These are phyloP conservation scores for Lipomyces kockii DNA, from an alignment of 805 yeast species.

Conservation along the genomic window DNA sequence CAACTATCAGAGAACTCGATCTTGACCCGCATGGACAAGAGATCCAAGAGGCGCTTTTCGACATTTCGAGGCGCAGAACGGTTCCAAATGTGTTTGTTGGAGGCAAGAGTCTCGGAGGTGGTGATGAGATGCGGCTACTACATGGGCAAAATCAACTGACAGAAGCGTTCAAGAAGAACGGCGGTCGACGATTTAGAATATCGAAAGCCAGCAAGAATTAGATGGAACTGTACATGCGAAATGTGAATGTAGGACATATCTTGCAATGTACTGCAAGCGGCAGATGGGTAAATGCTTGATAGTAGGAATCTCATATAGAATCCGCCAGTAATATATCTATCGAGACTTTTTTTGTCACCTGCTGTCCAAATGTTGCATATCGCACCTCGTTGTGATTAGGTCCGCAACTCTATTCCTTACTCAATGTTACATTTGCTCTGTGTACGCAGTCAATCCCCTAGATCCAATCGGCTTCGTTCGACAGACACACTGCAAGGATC, in stretches of 20 bases:
- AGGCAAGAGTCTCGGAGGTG: conserved; percentile 82
- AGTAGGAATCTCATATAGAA: neutral
- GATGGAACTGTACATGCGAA: neutral
- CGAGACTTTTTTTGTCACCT: too few relatives aligned
- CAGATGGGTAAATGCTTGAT: neutral
- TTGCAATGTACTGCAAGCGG: neutral
- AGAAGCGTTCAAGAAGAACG: conserved; percentile 19
- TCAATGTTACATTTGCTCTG: too few relatives aligned
- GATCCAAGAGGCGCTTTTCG: conserved; percentile 72
- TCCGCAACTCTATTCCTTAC: too few relatives aligned
- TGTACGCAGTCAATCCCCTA: too few relatives aligned
- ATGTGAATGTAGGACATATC: neutral
- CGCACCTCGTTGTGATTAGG: too few relatives aligned
- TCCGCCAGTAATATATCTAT: too few relatives aligned
- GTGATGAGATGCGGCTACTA: conserved; percentile 72
- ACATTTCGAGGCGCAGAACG: conserved; percentile 75
- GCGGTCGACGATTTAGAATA: conserved; percentile 11
- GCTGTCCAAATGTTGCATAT: too few relatives aligned
- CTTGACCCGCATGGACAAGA: conserved; percentile 73
- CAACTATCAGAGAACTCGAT: conserved; percentile 80
- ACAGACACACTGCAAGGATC: too few relatives aligned
- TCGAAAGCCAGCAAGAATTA: neutral
- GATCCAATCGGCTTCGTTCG: too few relatives aligned
- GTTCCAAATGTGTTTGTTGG: conserved; percentile 89
- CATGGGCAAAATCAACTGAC: conserved; percentile 61